phyloP scores from a whole-genome alignment of 345 rosid genomes.

The Eucalyptus paniculata region DNA sequence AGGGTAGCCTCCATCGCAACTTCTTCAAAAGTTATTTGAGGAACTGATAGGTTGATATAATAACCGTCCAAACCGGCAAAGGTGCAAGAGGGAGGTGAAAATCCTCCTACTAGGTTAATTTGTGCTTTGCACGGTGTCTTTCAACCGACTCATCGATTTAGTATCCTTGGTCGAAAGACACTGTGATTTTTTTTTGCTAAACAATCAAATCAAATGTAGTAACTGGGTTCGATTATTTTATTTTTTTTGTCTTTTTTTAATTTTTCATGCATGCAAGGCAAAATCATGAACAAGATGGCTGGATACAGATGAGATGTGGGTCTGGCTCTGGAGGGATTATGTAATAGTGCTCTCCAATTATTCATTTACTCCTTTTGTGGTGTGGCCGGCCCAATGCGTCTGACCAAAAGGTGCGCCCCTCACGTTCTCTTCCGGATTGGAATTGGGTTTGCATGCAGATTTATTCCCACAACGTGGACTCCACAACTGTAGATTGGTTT shows the following conservation, averaged over 20 bases:
- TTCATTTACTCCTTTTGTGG: not conserved
- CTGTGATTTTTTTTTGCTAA: too few species aligned
- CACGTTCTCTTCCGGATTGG: not conserved
- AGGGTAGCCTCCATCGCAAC: too few species aligned
- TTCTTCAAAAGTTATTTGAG: too few species aligned
- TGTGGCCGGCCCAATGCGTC: not conserved
- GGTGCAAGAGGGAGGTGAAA: too few species aligned
- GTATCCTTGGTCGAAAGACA: accelerated
- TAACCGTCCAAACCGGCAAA: accelerated
- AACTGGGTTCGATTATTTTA: accelerated
- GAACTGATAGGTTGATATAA: accelerated
- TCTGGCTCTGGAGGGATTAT: not conserved
- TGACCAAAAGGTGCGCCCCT: not conserved
- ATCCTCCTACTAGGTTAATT: too few species aligned
- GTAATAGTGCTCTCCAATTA: not conserved
- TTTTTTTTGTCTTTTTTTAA: not conserved
- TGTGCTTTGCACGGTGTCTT: too few species aligned
- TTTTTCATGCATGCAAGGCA: not conserved
- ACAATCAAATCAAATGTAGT: too few species aligned
- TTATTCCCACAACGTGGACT: not conserved
- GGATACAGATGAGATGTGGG: not conserved
- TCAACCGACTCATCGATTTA: too few species aligned
- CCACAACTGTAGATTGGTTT: not conserved
- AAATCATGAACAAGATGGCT: not conserved
- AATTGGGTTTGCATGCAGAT: not conserved